Percentiles rank a stretch among this genome's conserved stretches.
These are phyloP conservation scores for Sporothrix phasma DNA, from an alignment of 2,329 filamentous ascomycete genomes.

Conservation along the genomic window DNA sequence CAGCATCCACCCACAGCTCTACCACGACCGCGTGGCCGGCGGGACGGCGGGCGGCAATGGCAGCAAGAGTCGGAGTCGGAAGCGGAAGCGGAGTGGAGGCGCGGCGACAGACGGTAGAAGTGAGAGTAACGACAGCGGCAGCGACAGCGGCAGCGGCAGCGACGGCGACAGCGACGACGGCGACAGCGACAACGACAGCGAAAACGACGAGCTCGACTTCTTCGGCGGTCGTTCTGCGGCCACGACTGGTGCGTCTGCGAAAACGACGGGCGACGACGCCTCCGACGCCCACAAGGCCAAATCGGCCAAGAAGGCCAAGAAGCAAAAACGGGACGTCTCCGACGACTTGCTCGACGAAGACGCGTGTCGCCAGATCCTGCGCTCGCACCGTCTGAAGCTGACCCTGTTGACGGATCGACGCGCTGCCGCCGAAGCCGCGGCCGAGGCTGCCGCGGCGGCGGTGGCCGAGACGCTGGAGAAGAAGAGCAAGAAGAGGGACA, in stretches of 20 bases:
- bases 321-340: constrained; percentile 19
- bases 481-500: constrained; percentile 32
- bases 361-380: constrained; percentile 63
- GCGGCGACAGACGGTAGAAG: constrained; percentile 14
- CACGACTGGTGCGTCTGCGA: too few species aligned
- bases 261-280: constrained; percentile 4
- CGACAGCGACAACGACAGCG: constrained; percentile 25
- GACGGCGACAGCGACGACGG: constrained; percentile 24
- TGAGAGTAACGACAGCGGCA: constrained; percentile 17
- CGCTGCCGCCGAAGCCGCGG: constrained; percentile 23
- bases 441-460: constrained; percentile 1
- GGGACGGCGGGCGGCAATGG: constrained; percentile 17
- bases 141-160: neutral
- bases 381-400: constrained; percentile 75
- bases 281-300: constrained; percentile 27
- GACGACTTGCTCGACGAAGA: constrained; percentile 48
- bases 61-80: constrained; percentile 45
- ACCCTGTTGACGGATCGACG: constrained; percentile 57
- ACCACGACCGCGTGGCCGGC: constrained; percentile 40
- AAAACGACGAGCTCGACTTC: constrained; percentile 44
- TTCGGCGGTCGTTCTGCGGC: constrained; percentile 41
- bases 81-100: constrained; percentile 33
- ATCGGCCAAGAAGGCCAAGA: constrained; percentile 19
- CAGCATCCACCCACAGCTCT: constrained; percentile 58
- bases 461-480: neutral